Evolutionary conservation across 2,329 filamentous ascomycete species (phyloP).

Genomic region (Sporothrix brasiliensis): DNA sequence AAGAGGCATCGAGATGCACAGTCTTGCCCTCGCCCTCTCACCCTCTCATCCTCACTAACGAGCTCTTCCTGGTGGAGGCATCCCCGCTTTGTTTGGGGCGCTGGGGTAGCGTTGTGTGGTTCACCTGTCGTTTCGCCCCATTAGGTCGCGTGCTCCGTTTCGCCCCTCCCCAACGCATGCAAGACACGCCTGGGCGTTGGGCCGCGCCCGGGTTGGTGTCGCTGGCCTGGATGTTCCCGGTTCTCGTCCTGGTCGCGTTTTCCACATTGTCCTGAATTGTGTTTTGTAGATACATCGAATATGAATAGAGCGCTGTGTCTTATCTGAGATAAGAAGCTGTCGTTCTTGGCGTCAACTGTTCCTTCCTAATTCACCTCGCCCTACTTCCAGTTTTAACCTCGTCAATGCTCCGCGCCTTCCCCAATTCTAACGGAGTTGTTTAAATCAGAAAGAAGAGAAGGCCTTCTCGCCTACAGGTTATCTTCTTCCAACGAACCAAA

Average conservation of each 20-base stretch:
- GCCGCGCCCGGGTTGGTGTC: not conserved
- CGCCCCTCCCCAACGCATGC: constrained; percentile 10
- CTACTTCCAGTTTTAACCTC: not conserved
- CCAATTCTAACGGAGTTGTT: not conserved
- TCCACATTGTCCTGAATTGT: no score
- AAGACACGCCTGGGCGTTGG: constrained; percentile 6
- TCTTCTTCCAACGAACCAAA: not conserved
- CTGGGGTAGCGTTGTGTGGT: not conserved
- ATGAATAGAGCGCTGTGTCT: not conserved
- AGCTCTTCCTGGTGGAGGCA: constrained; percentile 5
- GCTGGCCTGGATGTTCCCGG: not conserved
- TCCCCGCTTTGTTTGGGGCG: constrained; percentile 4
- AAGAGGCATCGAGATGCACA: not conserved
- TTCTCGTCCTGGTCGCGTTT: not conserved
- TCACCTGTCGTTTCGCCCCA: not conserved
- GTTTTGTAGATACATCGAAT: not conserved
- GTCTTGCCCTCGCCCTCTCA: not conserved
- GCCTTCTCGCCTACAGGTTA: not conserved
- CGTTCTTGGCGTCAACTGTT: not conserved
- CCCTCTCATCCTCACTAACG: not conserved
- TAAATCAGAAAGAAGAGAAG: not conserved
- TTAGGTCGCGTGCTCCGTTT: constrained; percentile 27
- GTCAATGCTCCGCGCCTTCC: not conserved
- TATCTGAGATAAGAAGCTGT: constrained; percentile 1
- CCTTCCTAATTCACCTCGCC: not conserved